Percentiles rank a stretch among this genome's conserved stretches.
phyloP scores from a whole-genome alignment of 768 basidiomycete species.

The Omphalotus guepiniiformis region DNA sequence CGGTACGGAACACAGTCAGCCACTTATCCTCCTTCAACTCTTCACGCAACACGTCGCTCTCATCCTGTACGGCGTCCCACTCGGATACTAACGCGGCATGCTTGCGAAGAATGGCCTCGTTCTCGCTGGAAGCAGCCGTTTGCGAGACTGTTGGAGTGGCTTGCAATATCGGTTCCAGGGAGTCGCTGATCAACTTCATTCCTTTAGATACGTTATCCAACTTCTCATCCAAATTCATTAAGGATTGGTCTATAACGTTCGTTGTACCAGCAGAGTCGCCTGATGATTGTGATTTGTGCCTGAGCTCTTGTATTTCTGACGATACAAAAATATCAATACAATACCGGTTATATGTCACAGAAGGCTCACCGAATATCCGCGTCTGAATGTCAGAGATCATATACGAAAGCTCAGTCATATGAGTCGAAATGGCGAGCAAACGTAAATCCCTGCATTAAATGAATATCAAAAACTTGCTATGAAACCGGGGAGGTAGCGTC shows the following conservation, averaged over 20 bases:
- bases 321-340: slow-evolving; percentile 6
- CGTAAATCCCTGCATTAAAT: slow-evolving; percentile 57
- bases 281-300: slow-evolving; percentile 76
- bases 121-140: slow-evolving; percentile 32
- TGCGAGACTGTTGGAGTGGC: slow-evolving; percentile 44
- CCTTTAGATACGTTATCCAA: slow-evolving; percentile 70
- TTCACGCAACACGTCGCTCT: slow-evolving; percentile 77
- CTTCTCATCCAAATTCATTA: slow-evolving; percentile 75
- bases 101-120: slow-evolving; percentile 60
- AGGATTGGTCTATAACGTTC: slow-evolving; percentile 72
- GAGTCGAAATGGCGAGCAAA: slow-evolving; percentile 73
- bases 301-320: slow-evolving; percentile 87
- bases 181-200: slow-evolving; percentile 64
- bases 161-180: slow-evolving; percentile 56
- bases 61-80: slow-evolving; percentile 78
- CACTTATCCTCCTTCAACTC: slow-evolving; percentile 98
- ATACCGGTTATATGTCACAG: background rate
- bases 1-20: slow-evolving; percentile 91
- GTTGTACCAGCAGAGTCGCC: slow-evolving; percentile 56
- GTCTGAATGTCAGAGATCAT: slow-evolving; percentile 87
- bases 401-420: slow-evolving; percentile 85
- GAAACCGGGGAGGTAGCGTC: slow-evolving; percentile 36
- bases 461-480: slow-evolving; percentile 13
- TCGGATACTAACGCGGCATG: slow-evolving; percentile 68
- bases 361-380: slow-evolving; percentile 74